phyloP scores from a whole-genome alignment of 176 grass and related monocot genomes.

The Oryza coarctata region DNA sequence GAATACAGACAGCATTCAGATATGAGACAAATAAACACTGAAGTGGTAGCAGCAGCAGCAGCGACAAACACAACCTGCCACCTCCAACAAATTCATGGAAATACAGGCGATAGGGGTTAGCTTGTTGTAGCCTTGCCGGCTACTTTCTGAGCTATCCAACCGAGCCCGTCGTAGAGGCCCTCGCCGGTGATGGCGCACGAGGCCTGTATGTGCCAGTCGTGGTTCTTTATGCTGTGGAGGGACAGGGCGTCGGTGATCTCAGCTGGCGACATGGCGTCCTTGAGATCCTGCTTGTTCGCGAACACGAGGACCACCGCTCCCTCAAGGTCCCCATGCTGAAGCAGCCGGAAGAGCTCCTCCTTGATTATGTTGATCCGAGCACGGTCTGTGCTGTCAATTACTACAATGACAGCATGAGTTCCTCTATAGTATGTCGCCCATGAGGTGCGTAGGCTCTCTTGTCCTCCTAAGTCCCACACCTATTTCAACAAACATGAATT shows the following conservation, averaged over 20 bases:
- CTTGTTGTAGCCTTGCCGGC: conserved; percentile 56
- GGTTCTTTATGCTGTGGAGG: conserved; percentile 95
- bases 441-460: conserved; percentile 83
- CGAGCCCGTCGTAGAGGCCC: conserved; percentile 81
- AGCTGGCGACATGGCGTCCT: conserved; percentile 83
- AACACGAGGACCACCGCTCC: conserved; percentile 71
- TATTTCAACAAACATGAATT: conserved; percentile 34
- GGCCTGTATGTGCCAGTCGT: conserved; percentile 96
- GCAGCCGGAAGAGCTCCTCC: conserved; percentile 80
- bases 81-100: conserved; percentile 32
- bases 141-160: conserved; percentile 90
- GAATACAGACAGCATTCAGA: conserved; percentile 29
- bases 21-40: conserved; percentile 30
- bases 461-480: conserved; percentile 98
- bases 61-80: conserved; percentile 34
- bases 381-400: conserved; percentile 89
- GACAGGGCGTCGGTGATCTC: conserved; percentile 94
- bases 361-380: conserved; percentile 86
- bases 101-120: not conserved
- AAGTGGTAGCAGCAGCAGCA: conserved; percentile 7
- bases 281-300: conserved; percentile 96
- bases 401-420: conserved; percentile 79
- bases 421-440: conserved; percentile 90
- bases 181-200: conserved; percentile 78
- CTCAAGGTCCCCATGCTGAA: conserved; percentile 74